These are phyloP conservation scores for Ephemerocybe angulata DNA, from an alignment of 768 basidiomycete genomes.

Conservation along the genomic window DNA sequence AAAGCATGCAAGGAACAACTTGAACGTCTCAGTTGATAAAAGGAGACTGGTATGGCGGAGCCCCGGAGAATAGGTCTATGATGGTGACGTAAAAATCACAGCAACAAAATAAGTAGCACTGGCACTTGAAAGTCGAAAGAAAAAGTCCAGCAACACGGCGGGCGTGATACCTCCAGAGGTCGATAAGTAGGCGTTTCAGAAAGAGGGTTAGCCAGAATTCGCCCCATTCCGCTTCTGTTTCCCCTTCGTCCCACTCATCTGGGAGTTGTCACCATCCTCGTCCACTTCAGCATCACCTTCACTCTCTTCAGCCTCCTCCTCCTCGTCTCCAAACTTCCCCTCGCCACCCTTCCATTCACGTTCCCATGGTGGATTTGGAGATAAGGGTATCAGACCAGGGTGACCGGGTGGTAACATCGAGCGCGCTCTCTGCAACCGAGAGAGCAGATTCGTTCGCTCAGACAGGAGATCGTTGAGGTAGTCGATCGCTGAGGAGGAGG, in stretches of 20 bases:
- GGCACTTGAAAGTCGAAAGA: too few relatives aligned
- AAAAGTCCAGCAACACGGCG: too few relatives aligned
- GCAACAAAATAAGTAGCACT: too few relatives aligned
- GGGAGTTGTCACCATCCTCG: conserved; percentile 20
- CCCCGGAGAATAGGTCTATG: too few relatives aligned
- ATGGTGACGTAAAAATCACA: too few relatives aligned
- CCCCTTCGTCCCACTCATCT: background rate
- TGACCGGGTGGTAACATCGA: conserved; percentile 56
- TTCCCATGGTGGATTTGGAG: conserved; percentile 62
- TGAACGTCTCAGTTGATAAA: too few relatives aligned
- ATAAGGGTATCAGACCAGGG: conserved; percentile 42
- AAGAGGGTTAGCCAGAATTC: background rate
- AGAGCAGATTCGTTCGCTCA: conserved; percentile 53
- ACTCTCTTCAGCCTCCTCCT: conserved; percentile 46
- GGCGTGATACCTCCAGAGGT: background rate
- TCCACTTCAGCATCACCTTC: conserved; percentile 23
- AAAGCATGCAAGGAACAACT: too few relatives aligned
- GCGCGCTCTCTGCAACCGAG: conserved; percentile 59
- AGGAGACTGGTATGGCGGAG: too few relatives aligned
- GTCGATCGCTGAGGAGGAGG: conserved; percentile 66
- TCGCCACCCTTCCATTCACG: conserved; percentile 80
- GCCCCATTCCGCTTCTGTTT: conserved; percentile 10
- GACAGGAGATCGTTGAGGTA: conserved; percentile 66
- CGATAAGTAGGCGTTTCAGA: background rate
- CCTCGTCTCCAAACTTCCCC: conserved; percentile 43